Base-by-base conservation (phyloP, 768 basidiomycete species). In the Pisolithus sp. region DNA sequence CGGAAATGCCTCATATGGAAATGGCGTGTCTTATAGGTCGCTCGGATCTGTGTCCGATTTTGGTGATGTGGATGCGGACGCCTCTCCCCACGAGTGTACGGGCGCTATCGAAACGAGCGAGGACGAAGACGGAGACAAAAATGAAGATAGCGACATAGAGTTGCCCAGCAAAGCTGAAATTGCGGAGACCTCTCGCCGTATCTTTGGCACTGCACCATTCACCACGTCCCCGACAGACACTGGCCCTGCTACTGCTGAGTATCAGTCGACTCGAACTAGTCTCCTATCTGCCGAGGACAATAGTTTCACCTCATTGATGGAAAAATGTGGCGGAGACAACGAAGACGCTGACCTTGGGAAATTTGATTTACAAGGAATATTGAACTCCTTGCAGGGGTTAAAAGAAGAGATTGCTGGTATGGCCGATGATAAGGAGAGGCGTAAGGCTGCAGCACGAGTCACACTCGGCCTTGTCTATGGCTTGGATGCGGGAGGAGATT, bases 391-490 rank as follows among this genome's bases (percentile, higher is more conserved):
- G 31, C 80, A 86, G 58, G 78, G 77, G 46, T 78, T 88, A 77
- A 86, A 86, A 62, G 79, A 78, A 21, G 86, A 90, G 70, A 89
- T 90, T 56, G 74, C 81, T 21, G 76, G 71, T 10, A 86, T 90
- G 69, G 68, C 72, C 5, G 74, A 83, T 59, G 79, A 83, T 57
- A 74, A 73, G 21, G 85, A 85, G 67, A 72, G 81, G 56, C 71
- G 83, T 57, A 78, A 71, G 58, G 82, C 86, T 23, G 88, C 88
- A 0, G 88, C 88, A 7, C 71, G 73, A 43, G 85, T 86, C 20
- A 86, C 88, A 21, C 70, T 90, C 0, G 85, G 85, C 1, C 66
- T 90, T 47, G 86, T 83, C 6, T 85, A 87, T 65, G 87, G 86
- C 3, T 67, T 89, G 4, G 53, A 53, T 40, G 39, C 23, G 8